A percentile compares a stretch with the other conserved stretches of the same genome.
These are phyloP conservation scores for Lathyrus tuberosus DNA, from an alignment of 306 rosid genomes.

Conservation along the genomic window DNA sequence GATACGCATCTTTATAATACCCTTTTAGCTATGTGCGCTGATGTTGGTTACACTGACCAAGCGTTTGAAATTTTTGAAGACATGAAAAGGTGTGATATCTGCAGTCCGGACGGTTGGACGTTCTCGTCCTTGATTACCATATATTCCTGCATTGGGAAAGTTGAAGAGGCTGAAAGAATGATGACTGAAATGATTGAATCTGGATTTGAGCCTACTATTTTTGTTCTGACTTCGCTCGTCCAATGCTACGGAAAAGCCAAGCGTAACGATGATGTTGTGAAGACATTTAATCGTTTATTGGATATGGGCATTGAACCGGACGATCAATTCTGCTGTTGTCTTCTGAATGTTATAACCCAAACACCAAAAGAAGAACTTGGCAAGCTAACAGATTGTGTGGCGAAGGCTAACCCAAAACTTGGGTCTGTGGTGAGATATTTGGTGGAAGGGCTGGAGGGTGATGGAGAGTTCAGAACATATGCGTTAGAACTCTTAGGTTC, in stretches of 20 bases:
- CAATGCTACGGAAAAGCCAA: constrained; percentile 96
- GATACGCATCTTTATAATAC: constrained; percentile 73
- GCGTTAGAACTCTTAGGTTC: constrained; percentile 66
- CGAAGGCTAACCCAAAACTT: constrained; percentile 70
- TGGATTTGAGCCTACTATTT: constrained; percentile 80
- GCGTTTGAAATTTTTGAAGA: constrained; percentile 72
- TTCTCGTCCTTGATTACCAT: constrained; percentile 88
- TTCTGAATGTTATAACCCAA: constrained; percentile 86
- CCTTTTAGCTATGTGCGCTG: constrained; percentile 88
- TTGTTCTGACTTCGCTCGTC: constrained; percentile 85
- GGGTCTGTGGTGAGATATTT: constrained; percentile 68
- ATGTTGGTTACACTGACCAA: constrained; percentile 69
- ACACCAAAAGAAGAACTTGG: constrained; percentile 76
- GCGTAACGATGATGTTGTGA: constrained; percentile 81
- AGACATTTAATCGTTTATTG: constrained; percentile 68
- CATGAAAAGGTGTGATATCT: constrained; percentile 63
- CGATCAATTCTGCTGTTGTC: constrained; percentile 84
- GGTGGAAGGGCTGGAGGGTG: constrained; percentile 56
- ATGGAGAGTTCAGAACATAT: constrained; percentile 59
- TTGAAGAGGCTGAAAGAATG: constrained; percentile 71
- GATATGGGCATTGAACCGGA: constrained; percentile 77
- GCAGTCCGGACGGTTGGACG: constrained; percentile 89
- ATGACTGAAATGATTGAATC: constrained; percentile 78
- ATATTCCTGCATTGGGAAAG: constrained; percentile 80
- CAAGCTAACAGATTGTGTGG: constrained; percentile 65